Percentiles rank a stretch among this genome's conserved stretches.
phyloP scores from a whole-genome alignment of 2,329 filamentous ascomycete species.

The Clarireedia hainanense region DNA sequence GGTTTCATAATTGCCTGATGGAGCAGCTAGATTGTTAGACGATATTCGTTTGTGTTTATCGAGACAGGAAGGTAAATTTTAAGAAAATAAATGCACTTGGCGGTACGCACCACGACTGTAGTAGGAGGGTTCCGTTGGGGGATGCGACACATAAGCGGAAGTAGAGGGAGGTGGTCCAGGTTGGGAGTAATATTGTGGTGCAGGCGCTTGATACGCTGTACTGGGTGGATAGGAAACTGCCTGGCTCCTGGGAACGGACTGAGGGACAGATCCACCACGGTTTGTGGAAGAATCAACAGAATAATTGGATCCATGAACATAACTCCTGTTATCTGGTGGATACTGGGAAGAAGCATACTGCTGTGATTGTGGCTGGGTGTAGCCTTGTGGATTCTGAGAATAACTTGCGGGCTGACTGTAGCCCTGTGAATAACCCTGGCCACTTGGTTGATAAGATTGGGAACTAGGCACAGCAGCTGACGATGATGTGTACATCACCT shows the following conservation, averaged over 20 bases:
- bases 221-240: slow-evolving; percentile 11
- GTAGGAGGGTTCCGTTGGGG: slow-evolving; percentile 43
- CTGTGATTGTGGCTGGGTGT: slow-evolving; percentile 8
- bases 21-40: slow-evolving; percentile 29
- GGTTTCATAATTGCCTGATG: slow-evolving; percentile 18
- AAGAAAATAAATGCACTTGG: slow-evolving; percentile 18
- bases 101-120: slow-evolving; percentile 51
- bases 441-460: slow-evolving; percentile 10
- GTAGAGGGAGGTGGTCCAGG: slow-evolving; percentile 29
- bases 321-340: slow-evolving; percentile 22
- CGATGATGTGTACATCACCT: slow-evolving; percentile 18
- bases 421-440: slow-evolving; percentile 20
- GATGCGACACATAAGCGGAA: slow-evolving; percentile 33
- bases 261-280: slow-evolving; percentile 10
- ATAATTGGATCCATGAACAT: slow-evolving; percentile 25
- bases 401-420: slow-evolving; percentile 18
- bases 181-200: slow-evolving; percentile 23
- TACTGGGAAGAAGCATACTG: slow-evolving; percentile 11
- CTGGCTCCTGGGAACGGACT: slow-evolving; percentile 13
- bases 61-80: slow-evolving; percentile 7
- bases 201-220: slow-evolving; percentile 14
- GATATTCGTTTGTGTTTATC: slow-evolving; percentile 15
- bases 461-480: slow-evolving; percentile 11
- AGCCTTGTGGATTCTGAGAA: slow-evolving; percentile 18
- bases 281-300: slow-evolving; percentile 14